A percentile compares a stretch with the other conserved stretches of the same genome.
Evolutionary conservation across 169 alveolate genomes (phyloP).

Genomic region (Cyclospora cayetanensis): DNA sequence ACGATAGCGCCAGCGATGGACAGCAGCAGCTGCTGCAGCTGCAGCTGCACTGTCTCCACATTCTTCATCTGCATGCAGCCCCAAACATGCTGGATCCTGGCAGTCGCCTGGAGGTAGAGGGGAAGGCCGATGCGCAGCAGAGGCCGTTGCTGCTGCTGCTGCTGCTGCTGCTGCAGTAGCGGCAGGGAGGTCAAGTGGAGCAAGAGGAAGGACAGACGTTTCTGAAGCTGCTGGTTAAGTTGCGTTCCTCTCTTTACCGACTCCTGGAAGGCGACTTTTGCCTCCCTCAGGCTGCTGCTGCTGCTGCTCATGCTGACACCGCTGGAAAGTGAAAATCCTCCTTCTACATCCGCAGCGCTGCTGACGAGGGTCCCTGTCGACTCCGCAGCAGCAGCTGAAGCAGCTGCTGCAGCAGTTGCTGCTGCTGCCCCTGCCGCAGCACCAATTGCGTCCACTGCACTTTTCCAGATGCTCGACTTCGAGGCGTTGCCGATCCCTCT

Average conservation of each 20-base stretch:
- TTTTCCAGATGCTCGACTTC: constrained; percentile 37
- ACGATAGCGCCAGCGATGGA: not conserved
- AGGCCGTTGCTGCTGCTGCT: constrained; percentile 12
- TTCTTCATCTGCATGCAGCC: not conserved
- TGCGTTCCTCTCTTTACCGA: constrained; percentile 12
- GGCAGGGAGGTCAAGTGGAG: constrained; percentile 24
- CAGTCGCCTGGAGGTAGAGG: constrained; percentile 32
- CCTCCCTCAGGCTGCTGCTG: constrained; percentile 33
- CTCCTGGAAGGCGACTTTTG: constrained; percentile 21
- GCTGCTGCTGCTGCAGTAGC: constrained; percentile 58
- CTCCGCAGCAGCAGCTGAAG: constrained; percentile 19
- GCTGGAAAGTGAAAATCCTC: not conserved
- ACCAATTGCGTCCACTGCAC: constrained; percentile 35
- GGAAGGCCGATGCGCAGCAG: constrained; percentile 51
- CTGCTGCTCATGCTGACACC: constrained; percentile 8
- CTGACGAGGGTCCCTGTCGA: not conserved
- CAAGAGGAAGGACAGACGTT: not conserved
- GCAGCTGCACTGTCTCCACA: not conserved
- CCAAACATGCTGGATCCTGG: constrained; percentile 43
- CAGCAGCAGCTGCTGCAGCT: constrained; percentile 64
- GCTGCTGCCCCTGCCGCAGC: constrained; percentile 50
- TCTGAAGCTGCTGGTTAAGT: constrained; percentile 43
- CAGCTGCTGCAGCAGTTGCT: constrained; percentile 47
- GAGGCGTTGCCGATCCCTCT: not conserved
- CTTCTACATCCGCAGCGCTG: not conserved